phyloP scores from a whole-genome alignment of 306 rosid species.

The Dryas alaskensis region DNA sequence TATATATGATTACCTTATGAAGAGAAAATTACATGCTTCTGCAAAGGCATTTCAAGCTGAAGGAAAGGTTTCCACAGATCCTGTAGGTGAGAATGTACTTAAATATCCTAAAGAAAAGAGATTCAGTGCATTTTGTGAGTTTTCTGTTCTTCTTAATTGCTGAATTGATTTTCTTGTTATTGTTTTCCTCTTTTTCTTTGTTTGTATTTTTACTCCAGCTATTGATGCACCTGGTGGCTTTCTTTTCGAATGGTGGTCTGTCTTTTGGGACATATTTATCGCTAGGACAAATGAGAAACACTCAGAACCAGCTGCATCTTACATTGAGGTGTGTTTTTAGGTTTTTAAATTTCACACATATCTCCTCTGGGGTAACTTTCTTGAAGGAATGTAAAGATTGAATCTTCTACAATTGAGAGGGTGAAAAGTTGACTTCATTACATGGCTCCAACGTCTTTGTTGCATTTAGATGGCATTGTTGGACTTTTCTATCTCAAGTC shows the following conservation, averaged over 20 bases:
- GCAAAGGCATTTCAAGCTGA: conserved; percentile 71
- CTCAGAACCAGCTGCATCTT: conserved; percentile 63
- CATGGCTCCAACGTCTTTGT: conserved; percentile 1
- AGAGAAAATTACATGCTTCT: conserved; percentile 60
- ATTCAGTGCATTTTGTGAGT: conserved; percentile 3
- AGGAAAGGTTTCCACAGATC: conserved; percentile 46
- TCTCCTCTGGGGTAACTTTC: background rate
- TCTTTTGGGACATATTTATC: conserved; percentile 71
- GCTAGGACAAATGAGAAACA: conserved; percentile 52
- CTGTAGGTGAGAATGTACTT: conserved; percentile 54
- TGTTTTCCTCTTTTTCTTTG: conserved; percentile 20
- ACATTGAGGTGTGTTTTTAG: conserved; percentile 43
- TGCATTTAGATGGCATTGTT: conserved; percentile 18
- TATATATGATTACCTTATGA: conserved; percentile 62
- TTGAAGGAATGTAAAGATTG: background rate
- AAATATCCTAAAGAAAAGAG: background rate
- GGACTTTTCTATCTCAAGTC: background rate
- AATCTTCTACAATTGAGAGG: background rate
- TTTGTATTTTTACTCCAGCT: conserved; percentile 38
- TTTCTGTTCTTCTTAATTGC: background rate
- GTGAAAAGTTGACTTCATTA: background rate
- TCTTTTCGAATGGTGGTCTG: conserved; percentile 94
- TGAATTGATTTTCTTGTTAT: background rate
- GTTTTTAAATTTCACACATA: background rate
- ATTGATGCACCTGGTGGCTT: conserved; percentile 70